Percentiles rank a stretch among this genome's conserved stretches.
These are phyloP conservation scores for Naematelia aurantialba DNA, from an alignment of 768 basidiomycete genomes.

Conservation along the genomic window DNA sequence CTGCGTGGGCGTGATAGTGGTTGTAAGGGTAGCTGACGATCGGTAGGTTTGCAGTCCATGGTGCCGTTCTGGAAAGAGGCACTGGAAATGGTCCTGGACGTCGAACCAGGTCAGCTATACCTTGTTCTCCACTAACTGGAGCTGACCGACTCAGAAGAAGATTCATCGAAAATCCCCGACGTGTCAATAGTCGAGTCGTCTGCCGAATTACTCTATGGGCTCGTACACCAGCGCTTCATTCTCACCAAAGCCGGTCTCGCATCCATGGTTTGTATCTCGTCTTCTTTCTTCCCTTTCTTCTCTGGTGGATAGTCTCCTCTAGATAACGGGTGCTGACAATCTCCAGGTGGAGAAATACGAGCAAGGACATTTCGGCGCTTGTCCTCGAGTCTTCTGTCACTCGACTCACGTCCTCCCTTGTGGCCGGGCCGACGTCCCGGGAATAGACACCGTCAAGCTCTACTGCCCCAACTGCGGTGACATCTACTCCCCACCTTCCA, in stretches of 20 bases:
- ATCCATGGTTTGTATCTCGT: slow-evolving; percentile 69
- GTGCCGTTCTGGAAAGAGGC: slow-evolving; percentile 99
- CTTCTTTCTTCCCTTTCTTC: neutral
- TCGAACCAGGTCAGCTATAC: slow-evolving; percentile 82
- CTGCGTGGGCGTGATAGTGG: neutral
- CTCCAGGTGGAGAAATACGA: slow-evolving; percentile 92
- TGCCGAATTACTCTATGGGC: slow-evolving; percentile 93
- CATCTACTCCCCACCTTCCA: slow-evolving; percentile 90
- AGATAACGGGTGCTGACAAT: slow-evolving; percentile 1
- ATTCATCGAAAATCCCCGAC: slow-evolving; percentile 92
- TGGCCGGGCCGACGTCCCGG: slow-evolving; percentile 91
- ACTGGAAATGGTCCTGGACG: slow-evolving; percentile 99
- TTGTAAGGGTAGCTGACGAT: slow-evolving; percentile 1
- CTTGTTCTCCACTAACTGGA: neutral
- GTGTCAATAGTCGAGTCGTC: slow-evolving; percentile 97
- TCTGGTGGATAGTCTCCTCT: neutral
- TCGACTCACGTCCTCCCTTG: slow-evolving; percentile 87
- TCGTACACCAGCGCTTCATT: slow-evolving; percentile 97
- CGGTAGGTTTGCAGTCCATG: slow-evolving; percentile 50
- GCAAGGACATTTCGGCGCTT: slow-evolving; percentile 80
- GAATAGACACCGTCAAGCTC: slow-evolving; percentile 93
- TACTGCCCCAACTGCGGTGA: slow-evolving; percentile 98
- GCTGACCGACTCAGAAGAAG: slow-evolving; percentile 57
- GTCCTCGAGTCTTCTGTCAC: slow-evolving; percentile 91
- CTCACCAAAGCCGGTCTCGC: slow-evolving; percentile 89